Conservation (phyloP, 495 filamentous ascomycete genomes). For the Tuber indicum region DNA sequence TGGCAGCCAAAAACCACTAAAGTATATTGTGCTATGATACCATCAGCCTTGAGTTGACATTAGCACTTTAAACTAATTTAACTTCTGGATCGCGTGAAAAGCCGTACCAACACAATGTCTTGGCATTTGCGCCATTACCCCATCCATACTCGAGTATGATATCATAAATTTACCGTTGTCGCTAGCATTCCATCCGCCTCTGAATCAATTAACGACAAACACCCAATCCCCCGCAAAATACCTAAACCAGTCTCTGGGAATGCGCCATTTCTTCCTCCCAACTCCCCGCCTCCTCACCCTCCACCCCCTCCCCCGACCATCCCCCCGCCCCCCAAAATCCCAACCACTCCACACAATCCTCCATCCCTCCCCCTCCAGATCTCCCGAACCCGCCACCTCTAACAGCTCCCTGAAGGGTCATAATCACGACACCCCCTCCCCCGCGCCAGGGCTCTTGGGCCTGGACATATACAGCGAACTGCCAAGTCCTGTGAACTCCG, state of each 20-base stretch:
- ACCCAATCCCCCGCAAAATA: constrained; percentile 20
- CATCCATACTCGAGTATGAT: too few species aligned
- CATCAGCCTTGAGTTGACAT: too few species aligned
- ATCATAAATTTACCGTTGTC: too few species aligned
- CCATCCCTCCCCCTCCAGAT: background rate
- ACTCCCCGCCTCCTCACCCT: constrained; percentile 9
- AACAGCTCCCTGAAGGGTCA: constrained; percentile 16
- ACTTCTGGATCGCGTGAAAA: too few species aligned
- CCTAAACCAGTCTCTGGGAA: constrained; percentile 9
- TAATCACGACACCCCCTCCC: background rate
- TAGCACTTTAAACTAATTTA: too few species aligned
- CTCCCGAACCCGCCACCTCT: background rate
- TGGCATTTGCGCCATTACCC: too few species aligned
- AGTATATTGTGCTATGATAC: too few species aligned
- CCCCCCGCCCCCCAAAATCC: constrained; percentile 7
- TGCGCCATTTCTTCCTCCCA: constrained; percentile 15
- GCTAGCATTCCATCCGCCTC: constrained; percentile 29
- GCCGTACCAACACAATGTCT: too few species aligned
- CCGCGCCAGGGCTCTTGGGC: constrained; percentile 9
- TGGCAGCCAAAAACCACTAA: too few species aligned
- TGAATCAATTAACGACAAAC: background rate
- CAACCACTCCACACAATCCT: background rate
- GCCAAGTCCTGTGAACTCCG: constrained; percentile 66
- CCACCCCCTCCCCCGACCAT: constrained; percentile 13
- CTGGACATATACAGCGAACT: constrained; percentile 75